A percentile compares a stretch with the other conserved stretches of the same genome.
These are phyloP conservation scores for Funneliformis mosseae DNA, from an alignment of 192 early-diverging fungal species.

Conservation along the genomic window DNA sequence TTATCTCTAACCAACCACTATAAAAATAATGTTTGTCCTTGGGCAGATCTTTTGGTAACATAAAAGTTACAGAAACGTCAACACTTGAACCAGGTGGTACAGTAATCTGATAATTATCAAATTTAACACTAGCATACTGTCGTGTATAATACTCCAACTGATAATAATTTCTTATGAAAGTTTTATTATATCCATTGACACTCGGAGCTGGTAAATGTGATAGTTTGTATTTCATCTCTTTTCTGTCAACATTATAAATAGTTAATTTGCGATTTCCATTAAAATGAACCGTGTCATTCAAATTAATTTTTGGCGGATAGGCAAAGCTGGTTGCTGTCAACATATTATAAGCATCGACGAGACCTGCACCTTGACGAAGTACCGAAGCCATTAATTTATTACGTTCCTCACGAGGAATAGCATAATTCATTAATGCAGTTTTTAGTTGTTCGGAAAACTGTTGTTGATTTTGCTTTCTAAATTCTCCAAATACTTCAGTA, in stretches of 20 bases:
- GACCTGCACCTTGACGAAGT: constrained; percentile 38
- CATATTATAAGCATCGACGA: constrained; percentile 36
- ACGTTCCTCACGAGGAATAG: constrained; percentile 27
- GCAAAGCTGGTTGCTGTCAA: constrained; percentile 25
- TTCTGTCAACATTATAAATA: not conserved
- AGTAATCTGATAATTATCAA: constrained; percentile 31
- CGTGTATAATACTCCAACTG: no score
- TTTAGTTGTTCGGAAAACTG: not conserved
- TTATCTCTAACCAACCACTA: constrained; percentile 50
- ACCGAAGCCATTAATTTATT: constrained; percentile 28
- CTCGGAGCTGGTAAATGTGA: no score
- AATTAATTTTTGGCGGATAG: constrained; percentile 34
- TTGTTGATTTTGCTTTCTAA: constrained; percentile 2
- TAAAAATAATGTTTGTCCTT: constrained; percentile 46
- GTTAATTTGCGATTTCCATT: not conserved
- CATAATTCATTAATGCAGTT: constrained; percentile 38
- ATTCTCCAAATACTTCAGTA: constrained; percentile 18
- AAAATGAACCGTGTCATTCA: constrained; percentile 30
- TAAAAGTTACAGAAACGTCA: constrained; percentile 46
- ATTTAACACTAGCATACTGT: not conserved
- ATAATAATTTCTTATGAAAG: no score
- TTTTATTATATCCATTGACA: no score
- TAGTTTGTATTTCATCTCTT: not conserved
- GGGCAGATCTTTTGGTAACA: constrained; percentile 36
- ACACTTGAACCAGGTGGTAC: constrained; percentile 37